A percentile compares a stretch with the other conserved stretches of the same genome.
phyloP scores from a whole-genome alignment of 192 early-diverging fungal species.

The Coemansia sp. region DNA sequence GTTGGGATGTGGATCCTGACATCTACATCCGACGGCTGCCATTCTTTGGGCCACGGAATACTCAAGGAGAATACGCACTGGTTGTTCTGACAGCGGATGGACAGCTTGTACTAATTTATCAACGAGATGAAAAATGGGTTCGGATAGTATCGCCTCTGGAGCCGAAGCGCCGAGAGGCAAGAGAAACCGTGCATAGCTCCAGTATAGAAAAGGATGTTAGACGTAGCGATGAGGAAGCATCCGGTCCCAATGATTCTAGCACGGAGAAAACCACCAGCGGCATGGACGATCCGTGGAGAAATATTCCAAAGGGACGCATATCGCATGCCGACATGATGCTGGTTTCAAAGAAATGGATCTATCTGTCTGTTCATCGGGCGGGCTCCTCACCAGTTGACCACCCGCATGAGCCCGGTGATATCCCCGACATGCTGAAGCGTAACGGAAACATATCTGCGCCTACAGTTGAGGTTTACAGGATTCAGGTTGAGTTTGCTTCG shows the following conservation, averaged over 20 bases:
- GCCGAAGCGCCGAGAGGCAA: slow-evolving; percentile 25
- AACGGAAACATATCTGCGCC: slow-evolving; percentile 37
- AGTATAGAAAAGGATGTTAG: not conserved
- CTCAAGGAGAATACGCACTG: slow-evolving; percentile 51
- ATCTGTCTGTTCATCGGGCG: slow-evolving; percentile 42
- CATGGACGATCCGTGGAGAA: slow-evolving; percentile 42
- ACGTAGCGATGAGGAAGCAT: not conserved
- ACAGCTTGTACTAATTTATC: slow-evolving; percentile 50
- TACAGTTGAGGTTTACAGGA: slow-evolving; percentile 46
- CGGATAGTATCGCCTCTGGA: slow-evolving; percentile 41
- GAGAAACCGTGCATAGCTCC: not conserved
- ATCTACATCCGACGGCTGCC: slow-evolving; percentile 44
- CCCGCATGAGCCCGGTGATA: slow-evolving; percentile 45
- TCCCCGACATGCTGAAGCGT: slow-evolving; percentile 27
- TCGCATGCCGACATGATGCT: slow-evolving; percentile 57
- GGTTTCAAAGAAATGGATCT: slow-evolving; percentile 56
- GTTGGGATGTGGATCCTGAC: slow-evolving; percentile 39
- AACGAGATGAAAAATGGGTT: slow-evolving; percentile 50
- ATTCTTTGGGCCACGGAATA: slow-evolving; percentile 55
- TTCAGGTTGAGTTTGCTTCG: slow-evolving; percentile 55
- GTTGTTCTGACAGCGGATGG: slow-evolving; percentile 50
- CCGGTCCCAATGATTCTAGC: not conserved
- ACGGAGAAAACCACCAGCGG: slow-evolving; percentile 10
- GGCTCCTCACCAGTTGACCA: slow-evolving; percentile 34
- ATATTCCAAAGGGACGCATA: slow-evolving; percentile 46